Evolutionary conservation across 352 stramenopile genomes (phyloP).

Genomic region (Bremia lactucae): DNA sequence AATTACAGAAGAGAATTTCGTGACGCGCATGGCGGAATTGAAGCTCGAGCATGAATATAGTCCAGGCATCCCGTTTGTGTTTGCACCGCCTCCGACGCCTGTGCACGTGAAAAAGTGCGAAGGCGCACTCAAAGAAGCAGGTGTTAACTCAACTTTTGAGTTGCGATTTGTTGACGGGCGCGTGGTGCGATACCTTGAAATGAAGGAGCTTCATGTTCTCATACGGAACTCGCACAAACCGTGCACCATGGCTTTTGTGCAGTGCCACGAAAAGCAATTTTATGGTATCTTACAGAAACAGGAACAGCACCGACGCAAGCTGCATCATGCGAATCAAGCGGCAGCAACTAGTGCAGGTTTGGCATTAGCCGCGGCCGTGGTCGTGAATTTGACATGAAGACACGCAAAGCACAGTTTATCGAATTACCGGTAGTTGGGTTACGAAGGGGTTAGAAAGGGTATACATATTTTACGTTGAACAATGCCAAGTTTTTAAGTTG

Average conservation of each 20-base stretch:
- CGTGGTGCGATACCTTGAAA: slow-evolving; percentile 45
- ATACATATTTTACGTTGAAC: no score
- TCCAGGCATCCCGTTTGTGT: slow-evolving; percentile 49
- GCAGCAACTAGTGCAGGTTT: slow-evolving; percentile 19
- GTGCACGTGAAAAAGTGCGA: slow-evolving; percentile 44
- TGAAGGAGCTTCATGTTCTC: slow-evolving; percentile 54
- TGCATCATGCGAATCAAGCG: slow-evolving; percentile 11
- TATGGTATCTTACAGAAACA: slow-evolving; percentile 22
- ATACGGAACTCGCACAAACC: slow-evolving; percentile 49
- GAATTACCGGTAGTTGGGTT: no score
- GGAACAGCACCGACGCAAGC: slow-evolving; percentile 17
- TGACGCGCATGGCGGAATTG: slow-evolving; percentile 35
- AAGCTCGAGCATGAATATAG: slow-evolving; percentile 37
- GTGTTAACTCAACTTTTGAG: slow-evolving; percentile 53
- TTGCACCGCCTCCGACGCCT: slow-evolving; percentile 35
- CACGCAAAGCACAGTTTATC: no score
- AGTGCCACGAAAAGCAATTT: slow-evolving; percentile 41
- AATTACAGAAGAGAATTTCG: slow-evolving; percentile 46
- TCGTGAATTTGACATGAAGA: slow-evolving; percentile 27
- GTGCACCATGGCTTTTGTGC: slow-evolving; percentile 48
- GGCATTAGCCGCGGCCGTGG: slow-evolving; percentile 21
- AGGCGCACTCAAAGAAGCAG: slow-evolving; percentile 30
- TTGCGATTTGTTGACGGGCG: slow-evolving; percentile 43
- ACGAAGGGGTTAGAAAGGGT: no score
- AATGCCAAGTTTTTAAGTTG: no score